Base-by-base conservation (phyloP, 2,329 filamentous ascomycete genomes). In the Fusarium pininemorale region DNA sequence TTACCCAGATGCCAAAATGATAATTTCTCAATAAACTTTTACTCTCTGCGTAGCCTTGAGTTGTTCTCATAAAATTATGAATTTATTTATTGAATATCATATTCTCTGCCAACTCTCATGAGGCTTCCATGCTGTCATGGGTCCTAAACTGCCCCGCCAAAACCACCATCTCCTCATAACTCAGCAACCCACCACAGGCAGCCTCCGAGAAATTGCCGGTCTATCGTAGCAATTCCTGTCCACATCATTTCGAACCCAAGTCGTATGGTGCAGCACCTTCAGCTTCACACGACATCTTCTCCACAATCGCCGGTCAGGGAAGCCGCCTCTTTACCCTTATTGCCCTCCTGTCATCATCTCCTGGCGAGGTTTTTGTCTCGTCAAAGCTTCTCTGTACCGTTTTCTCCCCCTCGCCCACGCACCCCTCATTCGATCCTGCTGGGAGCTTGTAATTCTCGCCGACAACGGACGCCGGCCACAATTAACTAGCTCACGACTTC, bases 381-480 rank as follows among this genome's bases (percentile, higher is more conserved):
- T 66, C 59, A 65, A 56, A 70, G 60, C 62, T 73, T 69, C 73
- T 68, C 66, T 63, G 61, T 35, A 60, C 57, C 70, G 56, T 53
- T 63, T 45, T 50, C 59, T 58, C 37, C 48, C 48, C 48, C 65
- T 69, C 63, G 32, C 66, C 53, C 67, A 58, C 64, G 57, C 70
- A 67, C 70, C 74, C 66, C 76, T 75, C 73, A 75, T 67, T 63
- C 47, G 39, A 63, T 55, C 65, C 55, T 61, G 38, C n/a, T 61
- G 48, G 96, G 95, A 72, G 70, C 70, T 74, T 30, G 56, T 61
- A 59, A 67, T 57, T 20, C 42, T 75, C 66, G 59, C 62, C 58
- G 69, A 74, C 67, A 55, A 59, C 68, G 60, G 68, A 69, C 59
- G 50, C 59, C 41, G 58, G 71, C 39, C 41, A 48, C 39, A 57